Evolutionary conservation across 352 stramenopile species (phyloP), one percentile per base, ranked within the genome.

Genomic region (Phytophthora fragariae): DNA sequence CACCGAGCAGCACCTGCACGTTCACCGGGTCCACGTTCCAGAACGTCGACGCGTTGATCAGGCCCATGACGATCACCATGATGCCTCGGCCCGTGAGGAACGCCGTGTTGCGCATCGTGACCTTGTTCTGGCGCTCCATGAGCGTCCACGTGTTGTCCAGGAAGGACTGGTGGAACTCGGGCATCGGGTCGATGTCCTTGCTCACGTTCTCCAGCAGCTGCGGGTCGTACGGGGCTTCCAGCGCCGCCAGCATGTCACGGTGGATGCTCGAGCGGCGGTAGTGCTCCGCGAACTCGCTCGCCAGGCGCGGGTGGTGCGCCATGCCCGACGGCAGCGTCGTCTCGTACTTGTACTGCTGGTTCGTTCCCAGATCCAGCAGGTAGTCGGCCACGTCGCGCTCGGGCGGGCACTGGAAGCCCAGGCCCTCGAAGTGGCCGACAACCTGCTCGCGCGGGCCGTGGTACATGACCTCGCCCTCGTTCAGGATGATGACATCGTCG

Each of bases 1-100:
- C 73, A 46, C 91, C 88, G 58, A 95, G 73, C 8, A 90, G 60
- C 52, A 79, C 62, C 57, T 75, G 57, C 8, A 77, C 55, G 14
- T 79, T 56, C 31, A 37, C 49, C 31, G 69, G 67, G 55, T 82
- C 72, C 54, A 83, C 59, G 46, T 79, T 63, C 64, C 72, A 83
- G 65, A 85, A 86, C n/a, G 70, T 77, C n/a, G 47, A 68, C 19
- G 56, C 47, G 73, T 84, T 65, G 37, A 82, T 53, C 7, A 56
- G 21, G 10, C 62, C 79, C 59, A 77, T 68, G 46, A 82, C 46
- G 33, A 77, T 50, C 9, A 79, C 58, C 72, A 79, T 81, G 56
- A 82, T 29, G 12, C 53, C 52, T 15, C 76, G 63, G 54, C 72
- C 75, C 37, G 63, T 57, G n/a, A 84, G 37, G 70, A 84, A 82